Evolutionary conservation across 2,329 filamentous ascomycete genomes (phyloP).

Genomic region (Fusarium anguioides): DNA sequence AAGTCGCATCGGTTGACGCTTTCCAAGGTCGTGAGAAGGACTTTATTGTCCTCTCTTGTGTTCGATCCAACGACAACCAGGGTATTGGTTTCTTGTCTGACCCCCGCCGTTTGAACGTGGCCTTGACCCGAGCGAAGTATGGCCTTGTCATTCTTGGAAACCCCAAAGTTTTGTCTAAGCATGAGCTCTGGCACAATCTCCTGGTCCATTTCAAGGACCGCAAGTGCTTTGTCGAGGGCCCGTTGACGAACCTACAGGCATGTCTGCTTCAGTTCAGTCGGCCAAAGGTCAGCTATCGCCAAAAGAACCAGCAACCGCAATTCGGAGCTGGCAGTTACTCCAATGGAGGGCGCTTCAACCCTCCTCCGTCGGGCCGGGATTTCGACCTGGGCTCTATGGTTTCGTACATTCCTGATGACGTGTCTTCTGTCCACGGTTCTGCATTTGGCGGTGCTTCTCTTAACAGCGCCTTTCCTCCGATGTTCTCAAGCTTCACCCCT

Average conservation of each 20-base stretch:
- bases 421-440: slow-evolving; percentile 94
- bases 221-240: slow-evolving; percentile 95
- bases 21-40: slow-evolving; percentile 99
- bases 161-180: slow-evolving; percentile 96
- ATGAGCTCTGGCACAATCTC: slow-evolving; percentile 96
- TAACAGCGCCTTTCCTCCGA: slow-evolving; percentile 80
- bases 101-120: slow-evolving; percentile 95
- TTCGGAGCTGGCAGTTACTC: slow-evolving; percentile 52
- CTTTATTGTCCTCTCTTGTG: slow-evolving; percentile 97
- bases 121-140: slow-evolving; percentile 95
- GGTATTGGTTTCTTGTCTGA: slow-evolving; percentile 99
- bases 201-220: slow-evolving; percentile 96
- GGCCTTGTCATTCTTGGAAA: slow-evolving; percentile 97
- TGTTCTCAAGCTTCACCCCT: slow-evolving; percentile 92
- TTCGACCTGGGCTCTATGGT: slow-evolving; percentile 88
- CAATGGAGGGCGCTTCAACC: slow-evolving; percentile 57
- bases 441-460: slow-evolving; percentile 87
- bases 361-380: slow-evolving; percentile 59
- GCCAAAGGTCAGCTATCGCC: slow-evolving; percentile 92
- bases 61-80: slow-evolving; percentile 98
- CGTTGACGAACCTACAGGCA: slow-evolving; percentile 93
- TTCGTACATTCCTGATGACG: slow-evolving; percentile 96
- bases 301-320: slow-evolving; percentile 84
- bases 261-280: slow-evolving; percentile 95
- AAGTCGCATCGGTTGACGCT: slow-evolving; percentile 97